These are phyloP conservation scores for Saposhnikovia divaricata DNA, from an alignment of 129 eudicot genomes.

Conservation along the genomic window DNA sequence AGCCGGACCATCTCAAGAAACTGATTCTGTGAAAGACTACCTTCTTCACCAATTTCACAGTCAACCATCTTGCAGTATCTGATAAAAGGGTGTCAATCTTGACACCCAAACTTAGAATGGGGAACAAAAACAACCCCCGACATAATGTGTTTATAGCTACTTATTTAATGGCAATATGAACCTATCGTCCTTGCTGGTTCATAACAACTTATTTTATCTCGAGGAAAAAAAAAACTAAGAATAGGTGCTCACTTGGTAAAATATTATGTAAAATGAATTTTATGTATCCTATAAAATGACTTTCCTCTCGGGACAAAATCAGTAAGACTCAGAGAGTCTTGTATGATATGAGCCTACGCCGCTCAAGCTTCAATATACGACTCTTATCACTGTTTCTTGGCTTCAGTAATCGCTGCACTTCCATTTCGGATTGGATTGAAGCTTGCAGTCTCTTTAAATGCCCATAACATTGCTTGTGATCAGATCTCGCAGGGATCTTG, in stretches of 20 bases:
- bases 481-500: constrained; percentile 10
- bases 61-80: constrained; percentile 4
- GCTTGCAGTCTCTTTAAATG: constrained; percentile 59
- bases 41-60: neutral
- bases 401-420: constrained; percentile 43
- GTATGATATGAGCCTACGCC: constrained; percentile 29
- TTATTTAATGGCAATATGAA: neutral
- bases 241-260: neutral
- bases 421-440: constrained; percentile 49
- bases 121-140: constrained; percentile 34
- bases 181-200: constrained; percentile 2
- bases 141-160: constrained; percentile 13
- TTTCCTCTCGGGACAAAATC: neutral
- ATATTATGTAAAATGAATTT: constrained; percentile 3
- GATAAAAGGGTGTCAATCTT: constrained; percentile 8
- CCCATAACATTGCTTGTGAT: constrained; percentile 56
- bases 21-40: neutral
- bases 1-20: constrained; percentile 13
- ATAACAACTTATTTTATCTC: constrained; percentile 11
- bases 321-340: constrained; percentile 30
- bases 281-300: constrained; percentile 7
- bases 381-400: constrained; percentile 22
- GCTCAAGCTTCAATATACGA: constrained; percentile 40
- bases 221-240: neutral
- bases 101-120: constrained; percentile 32